Evolutionary conservation across 495 filamentous ascomycete genomes (phyloP).

Genomic region (Hypoxylon crocopeplum): DNA sequence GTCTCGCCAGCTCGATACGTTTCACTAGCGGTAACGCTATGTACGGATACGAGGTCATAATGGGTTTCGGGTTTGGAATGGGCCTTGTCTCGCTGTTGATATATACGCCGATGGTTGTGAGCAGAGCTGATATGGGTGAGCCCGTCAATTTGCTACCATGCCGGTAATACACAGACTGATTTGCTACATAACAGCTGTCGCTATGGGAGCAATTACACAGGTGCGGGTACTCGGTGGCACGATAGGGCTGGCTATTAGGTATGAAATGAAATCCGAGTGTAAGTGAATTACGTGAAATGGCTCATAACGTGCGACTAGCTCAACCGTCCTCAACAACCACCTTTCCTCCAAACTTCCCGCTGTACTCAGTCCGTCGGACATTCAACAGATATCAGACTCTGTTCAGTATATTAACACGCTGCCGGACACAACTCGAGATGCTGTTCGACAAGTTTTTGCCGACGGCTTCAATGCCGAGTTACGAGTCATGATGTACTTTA

Average conservation of each 20-base stretch:
- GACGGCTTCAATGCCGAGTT: constrained; percentile 22
- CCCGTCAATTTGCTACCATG: neutral
- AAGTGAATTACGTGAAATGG: neutral
- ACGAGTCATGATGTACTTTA: constrained; percentile 29
- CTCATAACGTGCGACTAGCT: constrained; percentile 4
- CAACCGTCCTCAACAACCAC: constrained; percentile 30
- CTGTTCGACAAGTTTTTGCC: constrained; percentile 23
- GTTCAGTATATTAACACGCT: constrained; percentile 23
- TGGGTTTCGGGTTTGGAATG: constrained; percentile 55
- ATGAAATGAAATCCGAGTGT: neutral
- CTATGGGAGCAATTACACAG: constrained; percentile 55
- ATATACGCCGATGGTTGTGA: constrained; percentile 49
- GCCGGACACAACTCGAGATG: constrained; percentile 16
- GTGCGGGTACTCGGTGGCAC: constrained; percentile 58
- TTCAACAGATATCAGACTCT: constrained; percentile 19
- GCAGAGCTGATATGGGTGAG: constrained; percentile 52
- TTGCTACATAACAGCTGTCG: constrained; percentile 41
- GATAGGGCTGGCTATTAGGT: constrained; percentile 47
- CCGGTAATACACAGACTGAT: neutral
- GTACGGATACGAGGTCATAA: constrained; percentile 55
- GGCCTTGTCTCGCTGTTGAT: constrained; percentile 48
- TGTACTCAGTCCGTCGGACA: constrained; percentile 14
- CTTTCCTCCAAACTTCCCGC: constrained; percentile 10
- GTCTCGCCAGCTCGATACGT: constrained; percentile 49
- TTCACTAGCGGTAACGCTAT: constrained; percentile 39